Evolutionary conservation across 768 basidiomycete genomes (phyloP), one percentile per base, ranked within the genome.

Genomic region (Kwoniella europaea): DNA sequence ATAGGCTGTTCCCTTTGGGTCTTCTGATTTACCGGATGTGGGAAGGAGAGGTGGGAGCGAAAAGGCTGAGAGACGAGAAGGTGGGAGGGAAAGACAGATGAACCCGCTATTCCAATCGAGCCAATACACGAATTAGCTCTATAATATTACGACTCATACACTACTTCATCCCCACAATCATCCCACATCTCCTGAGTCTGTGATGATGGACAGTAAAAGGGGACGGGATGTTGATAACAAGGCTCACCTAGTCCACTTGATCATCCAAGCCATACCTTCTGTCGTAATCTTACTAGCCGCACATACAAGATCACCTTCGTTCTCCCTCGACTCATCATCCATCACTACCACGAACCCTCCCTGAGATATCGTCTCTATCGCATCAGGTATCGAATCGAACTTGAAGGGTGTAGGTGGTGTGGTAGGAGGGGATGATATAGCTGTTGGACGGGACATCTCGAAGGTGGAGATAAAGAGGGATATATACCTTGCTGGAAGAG

Each of bases 211-310:
- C 4, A 1, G 62, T 0, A 2, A 56, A 13, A 56, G 35, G 59
- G 35, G 59, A 61, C 29, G 10, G 62, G 50, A 52, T 15, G 5
- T 15, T 16, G 50, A 15, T 20, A 4, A 15, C n/a, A 41, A 16
- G 42, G 65, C 69, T 13, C 69, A 95, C 96, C 94, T 97, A 0
- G 94, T 93, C 82, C 95, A 90, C 80, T 91, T 91, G 82, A 99
- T 94, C 88, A 99, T 91, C 93, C 93, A 99, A 0, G 97, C 96
- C 97, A 99, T 98, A 80, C 94, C 92, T 84, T 98, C 92, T 1
- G 93, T 92, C 50, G 94, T 93, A 74, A 92, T 90, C 63, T 89
- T 88, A 27, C 87, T 87, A 2, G 89, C 97, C 15, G 96, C 89
- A 79, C 94, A 91, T 80, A 98, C 93, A 68, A 99, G 85, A 83